phyloP scores from a whole-genome alignment of 495 filamentous ascomycete species.

The Daldinia bambusicola region DNA sequence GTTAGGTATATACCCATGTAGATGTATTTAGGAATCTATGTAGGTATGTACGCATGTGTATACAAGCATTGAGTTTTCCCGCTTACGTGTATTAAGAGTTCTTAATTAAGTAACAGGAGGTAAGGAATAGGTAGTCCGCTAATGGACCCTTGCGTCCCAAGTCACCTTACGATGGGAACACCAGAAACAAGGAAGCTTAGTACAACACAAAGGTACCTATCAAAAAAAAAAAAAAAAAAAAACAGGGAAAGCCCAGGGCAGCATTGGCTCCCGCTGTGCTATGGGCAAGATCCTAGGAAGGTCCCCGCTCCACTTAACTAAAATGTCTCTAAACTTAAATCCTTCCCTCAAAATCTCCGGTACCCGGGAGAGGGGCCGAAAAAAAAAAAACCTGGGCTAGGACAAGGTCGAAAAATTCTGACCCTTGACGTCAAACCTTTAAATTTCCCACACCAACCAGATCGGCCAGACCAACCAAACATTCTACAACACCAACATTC shows the following conservation, averaged over 20 bases:
- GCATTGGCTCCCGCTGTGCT: slow-evolving; percentile 33
- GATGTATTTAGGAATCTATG: not conserved
- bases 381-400: not conserved
- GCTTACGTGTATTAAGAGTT: too few species aligned
- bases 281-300: slow-evolving; percentile 15
- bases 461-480: not conserved
- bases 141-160: not conserved
- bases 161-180: slow-evolving; percentile 1
- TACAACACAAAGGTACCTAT: too few species aligned
- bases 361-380: slow-evolving; percentile 10
- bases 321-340: slow-evolving; percentile 3
- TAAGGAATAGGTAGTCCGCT: too few species aligned
- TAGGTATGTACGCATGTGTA: not conserved
- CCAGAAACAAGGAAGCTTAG: not conserved
- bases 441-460: slow-evolving; percentile 38
- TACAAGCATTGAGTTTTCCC: too few species aligned
- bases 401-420: slow-evolving; percentile 2
- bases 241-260: not conserved
- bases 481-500: too few species aligned
- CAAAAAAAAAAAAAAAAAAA: too few species aligned
- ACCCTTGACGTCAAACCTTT: slow-evolving; percentile 32
- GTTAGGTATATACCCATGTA: slow-evolving; percentile 2
- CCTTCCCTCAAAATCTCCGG: slow-evolving; percentile 26
- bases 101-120: not conserved
- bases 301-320: not conserved